Evolutionary conservation across 176 grass and related monocot species (phyloP), one percentile per base, ranked within the genome.

Genomic region (Hyparrhenia diplandra): DNA sequence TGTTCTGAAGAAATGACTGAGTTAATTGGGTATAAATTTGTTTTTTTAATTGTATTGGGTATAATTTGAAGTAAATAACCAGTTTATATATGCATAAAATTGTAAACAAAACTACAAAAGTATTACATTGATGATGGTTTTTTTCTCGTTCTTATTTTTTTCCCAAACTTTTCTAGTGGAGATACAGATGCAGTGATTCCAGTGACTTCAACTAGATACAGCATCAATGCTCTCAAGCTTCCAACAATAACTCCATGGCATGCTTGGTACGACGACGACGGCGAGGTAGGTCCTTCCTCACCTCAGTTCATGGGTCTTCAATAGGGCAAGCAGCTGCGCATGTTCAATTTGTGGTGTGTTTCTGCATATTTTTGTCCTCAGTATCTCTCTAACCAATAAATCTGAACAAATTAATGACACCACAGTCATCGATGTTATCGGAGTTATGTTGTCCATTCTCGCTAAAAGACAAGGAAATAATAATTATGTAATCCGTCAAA

Each of bases 181-280:
- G 96, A 99, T 81, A 91, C 92, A 21, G 92, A 95, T 93, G 88
- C 92, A 59, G 90, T 95, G 71, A 88, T 95, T 86, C 92, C 96
- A 71, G 88, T 99, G 31, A 91, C 96, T 80, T 93, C 92, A 76
- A 99, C 92, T 75, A 78, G 96, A 72, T 95, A 95, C 80, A 95
- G 85, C 67, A 83, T 95, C 4, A 65, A 93, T 90, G 80, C 96
- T 78, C 89, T 99, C 66, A 95, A 94, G 77, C 92, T 95, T 90
- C 84, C 87, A 35, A 95, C 92, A 31, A 83, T 91, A 64, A 90
- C 77, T 73, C 96, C 93, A 64, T 99, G 90, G 81, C 86, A 90
- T 81, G 84, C 92, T 80, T 99, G 96, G 96, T 95, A 99, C 20
- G 92, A 93, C 17, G 88, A 92, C 64, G 90, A 95, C 62, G 92